Conservation (phyloP, 2,329 filamentous ascomycete species). For the Alternaria tenuissima region DNA sequence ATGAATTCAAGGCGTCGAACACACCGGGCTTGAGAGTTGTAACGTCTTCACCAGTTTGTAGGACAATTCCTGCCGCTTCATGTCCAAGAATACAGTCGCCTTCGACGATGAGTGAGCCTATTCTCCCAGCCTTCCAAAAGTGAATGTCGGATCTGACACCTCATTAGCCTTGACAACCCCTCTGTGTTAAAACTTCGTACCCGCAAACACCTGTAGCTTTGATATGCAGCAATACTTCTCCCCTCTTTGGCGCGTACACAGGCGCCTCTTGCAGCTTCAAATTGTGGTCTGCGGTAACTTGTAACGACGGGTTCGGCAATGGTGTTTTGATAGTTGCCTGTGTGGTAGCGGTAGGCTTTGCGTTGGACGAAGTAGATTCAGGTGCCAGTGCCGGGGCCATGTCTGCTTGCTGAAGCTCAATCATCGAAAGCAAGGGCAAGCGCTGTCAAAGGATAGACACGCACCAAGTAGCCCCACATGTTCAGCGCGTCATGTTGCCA, state of each 20-base stretch:
- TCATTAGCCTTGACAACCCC: constrained; percentile 1
- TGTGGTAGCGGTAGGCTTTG: constrained; percentile 18
- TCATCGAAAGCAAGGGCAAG: not conserved
- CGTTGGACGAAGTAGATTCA: constrained; percentile 9
- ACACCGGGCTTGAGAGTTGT: constrained; percentile 58
- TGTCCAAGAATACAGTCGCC: constrained; percentile 72
- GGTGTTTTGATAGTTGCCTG: constrained; percentile 31
- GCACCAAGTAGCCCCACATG: not conserved
- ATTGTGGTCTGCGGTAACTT: constrained; percentile 68
- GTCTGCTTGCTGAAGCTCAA: constrained; percentile 9
- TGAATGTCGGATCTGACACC: constrained; percentile 68
- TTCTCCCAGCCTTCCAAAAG: constrained; percentile 71
- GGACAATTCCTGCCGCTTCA: constrained; percentile 68
- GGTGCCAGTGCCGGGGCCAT: constrained; percentile 3
- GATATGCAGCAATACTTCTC: constrained; percentile 68
- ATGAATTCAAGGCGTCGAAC: not conserved
- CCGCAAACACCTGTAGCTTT: constrained; percentile 72
- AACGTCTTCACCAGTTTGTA: constrained; percentile 65
- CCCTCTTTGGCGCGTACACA: constrained; percentile 61
- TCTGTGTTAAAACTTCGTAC: constrained; percentile 43
- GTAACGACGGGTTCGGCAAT: constrained; percentile 62
- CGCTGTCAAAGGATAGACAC: not conserved
- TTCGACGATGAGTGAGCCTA: constrained; percentile 69
- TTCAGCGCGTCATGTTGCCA: constrained; percentile 4
- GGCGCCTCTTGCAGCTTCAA: constrained; percentile 66